Evolutionary conservation across 1,284 basidiomycete genomes (phyloP), one percentile per base, ranked within the genome.

Genomic region (Cutaneotrichosporon cyanovorans): DNA sequence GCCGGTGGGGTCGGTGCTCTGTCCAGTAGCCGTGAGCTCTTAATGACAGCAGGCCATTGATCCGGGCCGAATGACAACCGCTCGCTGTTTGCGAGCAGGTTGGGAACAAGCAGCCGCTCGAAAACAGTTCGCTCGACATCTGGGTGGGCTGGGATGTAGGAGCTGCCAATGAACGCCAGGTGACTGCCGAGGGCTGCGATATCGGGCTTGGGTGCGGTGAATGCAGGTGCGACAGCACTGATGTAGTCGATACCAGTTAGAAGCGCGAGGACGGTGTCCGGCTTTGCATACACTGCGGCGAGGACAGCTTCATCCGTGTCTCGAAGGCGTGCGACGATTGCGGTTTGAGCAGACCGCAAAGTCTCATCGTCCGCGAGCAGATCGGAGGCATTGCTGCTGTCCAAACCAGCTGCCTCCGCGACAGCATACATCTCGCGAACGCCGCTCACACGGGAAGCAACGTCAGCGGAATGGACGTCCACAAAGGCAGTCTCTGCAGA

Each of bases 11-110:
- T 30, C 28, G 38, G 39, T n/a, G 47, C 46, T n/a, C 43, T 42
- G 18, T 47, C 46, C 8, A 50, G 40, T 4, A 54, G 40, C 10
- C 43, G 37, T 32, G 42, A 51, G 2, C 48, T 28, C 40, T 48
- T 47, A 34, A 45, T 31, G 5, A 45, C 48, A 3, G 43, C 21
- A 1, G 48, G 28, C 86, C 87, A 89, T 0, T 81, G 78, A 20
- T 76, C 62, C 22, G 77, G 74, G 0, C 78, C 75, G 0, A 80
- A 81, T 57, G 79, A 81, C 52, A 81, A 78, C 38, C 80, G 77
- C 4, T 82, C 71, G 59, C 85, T 85, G 5, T 82, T 82, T 51
- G 80, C 82, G 12, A 92, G 67, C 16, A 92, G 69, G 57, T 81
- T 80, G 0, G 85, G 84, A 61, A 87, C 84, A 39, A 91, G 66